Evolutionary conservation across 495 filamentous ascomycete species (phyloP).

Genomic region (Penicillium riverlandense): DNA sequence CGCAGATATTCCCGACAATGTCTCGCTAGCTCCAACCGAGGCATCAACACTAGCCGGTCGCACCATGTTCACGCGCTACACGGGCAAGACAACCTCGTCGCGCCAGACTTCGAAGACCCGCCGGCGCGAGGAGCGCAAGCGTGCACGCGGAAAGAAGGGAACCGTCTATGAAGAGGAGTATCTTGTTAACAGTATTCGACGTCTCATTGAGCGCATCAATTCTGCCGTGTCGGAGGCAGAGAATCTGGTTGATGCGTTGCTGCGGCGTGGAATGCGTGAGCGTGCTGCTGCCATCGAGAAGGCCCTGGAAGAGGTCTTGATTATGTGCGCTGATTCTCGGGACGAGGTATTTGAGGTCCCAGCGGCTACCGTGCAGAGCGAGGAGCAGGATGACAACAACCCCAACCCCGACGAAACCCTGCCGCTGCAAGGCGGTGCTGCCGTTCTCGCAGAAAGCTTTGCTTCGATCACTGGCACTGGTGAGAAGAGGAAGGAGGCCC

Average conservation of each 20-base stretch:
- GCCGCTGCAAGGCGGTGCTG: slow-evolving; percentile 26
- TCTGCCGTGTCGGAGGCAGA: slow-evolving; percentile 57
- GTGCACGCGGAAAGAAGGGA: slow-evolving; percentile 88
- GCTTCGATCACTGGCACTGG: slow-evolving; percentile 15
- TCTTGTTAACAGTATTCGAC: slow-evolving; percentile 75
- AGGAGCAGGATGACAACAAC: slow-evolving; percentile 7
- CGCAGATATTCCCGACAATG: slow-evolving; percentile 77
- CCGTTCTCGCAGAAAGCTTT: slow-evolving; percentile 35
- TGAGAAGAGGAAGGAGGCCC: slow-evolving; percentile 24
- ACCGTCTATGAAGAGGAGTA: slow-evolving; percentile 98
- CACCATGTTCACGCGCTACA: slow-evolving; percentile 88
- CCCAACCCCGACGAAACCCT: slow-evolving; percentile 14
- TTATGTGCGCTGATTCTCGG: slow-evolving; percentile 54
- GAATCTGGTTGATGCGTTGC: slow-evolving; percentile 63
- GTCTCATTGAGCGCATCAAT: slow-evolving; percentile 81
- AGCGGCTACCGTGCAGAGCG: slow-evolving; percentile 6
- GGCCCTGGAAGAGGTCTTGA: slow-evolving; percentile 62
- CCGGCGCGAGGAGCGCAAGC: slow-evolving; percentile 85
- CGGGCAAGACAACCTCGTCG: slow-evolving; percentile 64
- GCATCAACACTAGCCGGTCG: slow-evolving; percentile 62
- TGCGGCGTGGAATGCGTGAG: slow-evolving; percentile 80
- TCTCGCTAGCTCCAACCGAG: slow-evolving; percentile 83
- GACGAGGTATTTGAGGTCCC: slow-evolving; percentile 56
- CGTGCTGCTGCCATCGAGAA: slow-evolving; percentile 70
- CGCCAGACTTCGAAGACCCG: slow-evolving; percentile 78